Evolutionary conservation across 306 rosid genomes (phyloP).

Genomic region (Vigna trinervia): DNA sequence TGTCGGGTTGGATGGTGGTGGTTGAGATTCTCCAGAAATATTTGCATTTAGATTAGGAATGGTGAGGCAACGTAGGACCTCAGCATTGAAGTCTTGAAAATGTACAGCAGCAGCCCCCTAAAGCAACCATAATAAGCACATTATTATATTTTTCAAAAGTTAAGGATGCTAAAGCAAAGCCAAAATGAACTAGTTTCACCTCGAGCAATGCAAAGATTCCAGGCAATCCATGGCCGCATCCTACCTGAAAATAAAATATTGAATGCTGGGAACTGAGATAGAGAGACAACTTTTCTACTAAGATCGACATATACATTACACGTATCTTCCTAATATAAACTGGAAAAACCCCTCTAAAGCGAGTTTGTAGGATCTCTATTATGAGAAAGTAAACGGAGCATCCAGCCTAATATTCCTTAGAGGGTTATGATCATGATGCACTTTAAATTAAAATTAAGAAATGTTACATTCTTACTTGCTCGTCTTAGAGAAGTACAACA

Average conservation of each 20-base stretch:
- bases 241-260: constrained; percentile 70
- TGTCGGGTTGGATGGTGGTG: constrained; percentile 39
- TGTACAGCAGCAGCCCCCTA: constrained; percentile 84
- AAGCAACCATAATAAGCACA: constrained; percentile 41
- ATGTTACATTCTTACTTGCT: no score
- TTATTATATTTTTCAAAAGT: constrained; percentile 4
- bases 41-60: constrained; percentile 81
- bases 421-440: not conserved
- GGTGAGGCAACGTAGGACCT: constrained; percentile 83
- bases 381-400: not conserved
- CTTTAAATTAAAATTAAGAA: no score
- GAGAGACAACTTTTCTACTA: no score
- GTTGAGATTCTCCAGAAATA: constrained; percentile 43
- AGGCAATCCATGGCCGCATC: constrained; percentile 97
- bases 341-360: not conserved
- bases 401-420: not conserved
- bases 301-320: not conserved
- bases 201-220: constrained; percentile 83
- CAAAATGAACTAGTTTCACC: constrained; percentile 58
- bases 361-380: not conserved
- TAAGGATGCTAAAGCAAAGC: constrained; percentile 25
- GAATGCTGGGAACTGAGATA: constrained; percentile 18
- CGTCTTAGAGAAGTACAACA: no score
- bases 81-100: constrained; percentile 95
- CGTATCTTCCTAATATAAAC: constrained; percentile 11